Evolutionary conservation across 257 asterid species (phyloP).

Genomic region (Jasminum sambac): DNA sequence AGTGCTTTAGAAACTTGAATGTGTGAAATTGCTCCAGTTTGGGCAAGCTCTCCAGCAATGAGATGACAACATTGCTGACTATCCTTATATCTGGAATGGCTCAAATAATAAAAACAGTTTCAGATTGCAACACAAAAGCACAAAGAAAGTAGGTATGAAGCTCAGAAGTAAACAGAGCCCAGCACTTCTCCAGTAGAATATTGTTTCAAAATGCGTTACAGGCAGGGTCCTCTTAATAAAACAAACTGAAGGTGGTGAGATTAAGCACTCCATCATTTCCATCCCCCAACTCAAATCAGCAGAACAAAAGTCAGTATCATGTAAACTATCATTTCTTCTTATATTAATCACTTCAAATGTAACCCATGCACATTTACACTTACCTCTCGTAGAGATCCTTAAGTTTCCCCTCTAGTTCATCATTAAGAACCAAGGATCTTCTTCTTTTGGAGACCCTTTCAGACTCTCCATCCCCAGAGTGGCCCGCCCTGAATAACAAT

Average conservation of each 20-base stretch:
- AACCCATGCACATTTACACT: constrained; percentile 27
- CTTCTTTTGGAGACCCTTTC: constrained; percentile 37
- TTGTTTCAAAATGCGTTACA: not conserved
- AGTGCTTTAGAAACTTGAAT: constrained; percentile 52
- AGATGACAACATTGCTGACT: constrained; percentile 55
- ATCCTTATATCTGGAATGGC: constrained; percentile 55
- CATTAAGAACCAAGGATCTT: constrained; percentile 35
- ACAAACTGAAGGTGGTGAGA: constrained; percentile 11
- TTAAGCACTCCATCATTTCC: constrained; percentile 11
- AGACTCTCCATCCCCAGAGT: constrained; percentile 37
- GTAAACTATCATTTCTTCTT: constrained; percentile 4
- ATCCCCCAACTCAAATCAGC: constrained; percentile 4
- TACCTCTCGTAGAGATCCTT: constrained; percentile 73
- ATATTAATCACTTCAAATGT: not conserved
- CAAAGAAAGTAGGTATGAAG: not conserved
- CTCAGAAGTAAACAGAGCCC: constrained; percentile 7
- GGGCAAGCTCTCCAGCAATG: constrained; percentile 63
- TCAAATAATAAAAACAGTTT: constrained; percentile 16
- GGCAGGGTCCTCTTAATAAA: not conserved
- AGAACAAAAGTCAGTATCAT: constrained; percentile 17
- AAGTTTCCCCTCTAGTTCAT: constrained; percentile 51
- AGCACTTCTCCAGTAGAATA: not conserved
- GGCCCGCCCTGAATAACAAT: constrained; percentile 47
- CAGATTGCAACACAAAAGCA: constrained; percentile 26
- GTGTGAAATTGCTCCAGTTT: constrained; percentile 51